phyloP scores from a whole-genome alignment of 768 basidiomycete species.

The Calvatia gigantea region DNA sequence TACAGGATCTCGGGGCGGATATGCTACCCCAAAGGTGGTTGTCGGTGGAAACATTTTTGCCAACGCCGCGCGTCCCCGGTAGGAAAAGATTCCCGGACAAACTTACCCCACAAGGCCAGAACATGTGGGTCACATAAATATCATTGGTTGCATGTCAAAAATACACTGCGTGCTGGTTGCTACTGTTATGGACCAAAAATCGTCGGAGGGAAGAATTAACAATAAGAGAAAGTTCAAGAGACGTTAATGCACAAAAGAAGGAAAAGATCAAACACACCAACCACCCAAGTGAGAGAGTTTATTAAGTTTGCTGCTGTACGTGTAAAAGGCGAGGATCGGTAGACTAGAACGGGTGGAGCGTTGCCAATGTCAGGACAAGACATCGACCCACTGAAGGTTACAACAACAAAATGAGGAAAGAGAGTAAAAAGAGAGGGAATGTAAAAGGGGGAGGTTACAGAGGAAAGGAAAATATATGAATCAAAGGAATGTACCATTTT shows the following conservation, averaged over 20 bases:
- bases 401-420: constrained; percentile 10
- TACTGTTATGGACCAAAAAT: constrained; percentile 12
- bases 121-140: constrained; percentile 2
- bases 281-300: not conserved
- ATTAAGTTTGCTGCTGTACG: not conserved
- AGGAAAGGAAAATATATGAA: not conserved
- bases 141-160: constrained; percentile 4
- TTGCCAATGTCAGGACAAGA: not conserved
- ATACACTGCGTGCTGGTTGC: not conserved
- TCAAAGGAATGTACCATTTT: constrained; percentile 3
- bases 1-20: too few species aligned
- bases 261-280: not conserved
- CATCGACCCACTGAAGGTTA: not conserved
- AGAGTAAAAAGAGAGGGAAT: constrained; percentile 10
- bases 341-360: not conserved
- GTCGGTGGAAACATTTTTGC: too few species aligned
- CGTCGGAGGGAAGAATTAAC: not conserved
- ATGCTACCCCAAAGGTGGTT: too few species aligned
- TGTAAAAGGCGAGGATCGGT: not conserved
- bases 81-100: not conserved
- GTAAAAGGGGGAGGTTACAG: constrained; percentile 4
- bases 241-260: not conserved
- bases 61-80: not conserved
- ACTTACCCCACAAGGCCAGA: not conserved
- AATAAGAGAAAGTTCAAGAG: not conserved